These are phyloP conservation scores for Corchorus capsularis DNA, from an alignment of 345 rosid species.

Conservation along the genomic window DNA sequence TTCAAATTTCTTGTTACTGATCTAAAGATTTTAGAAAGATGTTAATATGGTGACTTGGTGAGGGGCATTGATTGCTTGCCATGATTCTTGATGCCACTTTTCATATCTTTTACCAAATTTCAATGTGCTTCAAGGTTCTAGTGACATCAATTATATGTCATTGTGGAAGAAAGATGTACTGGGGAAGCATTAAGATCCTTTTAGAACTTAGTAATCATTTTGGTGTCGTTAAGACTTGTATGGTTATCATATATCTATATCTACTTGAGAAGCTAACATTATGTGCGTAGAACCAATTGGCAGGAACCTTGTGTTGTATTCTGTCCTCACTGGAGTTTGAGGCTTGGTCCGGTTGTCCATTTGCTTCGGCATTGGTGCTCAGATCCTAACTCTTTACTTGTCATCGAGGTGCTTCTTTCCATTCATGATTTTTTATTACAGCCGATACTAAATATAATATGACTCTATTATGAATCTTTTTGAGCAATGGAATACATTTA, in stretches of 20 bases:
- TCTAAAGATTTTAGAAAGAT: neutral
- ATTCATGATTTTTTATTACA: conserved; percentile 6
- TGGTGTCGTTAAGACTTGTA: neutral
- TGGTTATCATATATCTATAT: neutral
- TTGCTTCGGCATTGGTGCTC: conserved; percentile 74
- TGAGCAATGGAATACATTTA: conserved; percentile 10
- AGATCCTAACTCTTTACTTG: conserved; percentile 71
- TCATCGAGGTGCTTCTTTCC: conserved; percentile 61
- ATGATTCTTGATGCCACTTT: neutral
- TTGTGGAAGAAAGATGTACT: neutral
- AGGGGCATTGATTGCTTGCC: neutral
- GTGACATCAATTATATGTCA: neutral
- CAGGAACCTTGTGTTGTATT: conserved; percentile 84
- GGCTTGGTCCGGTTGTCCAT: conserved; percentile 82
- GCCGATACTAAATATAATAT: neutral
- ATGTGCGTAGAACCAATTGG: conserved; percentile 60
- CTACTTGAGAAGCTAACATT: conserved; percentile 25
- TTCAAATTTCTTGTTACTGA: neutral
- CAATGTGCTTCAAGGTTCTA: neutral
- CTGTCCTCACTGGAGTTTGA: conserved; percentile 76
- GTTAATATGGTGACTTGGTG: neutral
- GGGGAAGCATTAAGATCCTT: neutral
- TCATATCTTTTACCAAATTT: neutral
- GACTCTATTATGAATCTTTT: conserved; percentile 14
- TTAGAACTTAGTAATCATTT: neutral